Percentiles rank a stretch among this genome's conserved stretches.
Conservation (phyloP, 2,329 filamentous ascomycete species). For the Trichophyton mentagrophytes region DNA sequence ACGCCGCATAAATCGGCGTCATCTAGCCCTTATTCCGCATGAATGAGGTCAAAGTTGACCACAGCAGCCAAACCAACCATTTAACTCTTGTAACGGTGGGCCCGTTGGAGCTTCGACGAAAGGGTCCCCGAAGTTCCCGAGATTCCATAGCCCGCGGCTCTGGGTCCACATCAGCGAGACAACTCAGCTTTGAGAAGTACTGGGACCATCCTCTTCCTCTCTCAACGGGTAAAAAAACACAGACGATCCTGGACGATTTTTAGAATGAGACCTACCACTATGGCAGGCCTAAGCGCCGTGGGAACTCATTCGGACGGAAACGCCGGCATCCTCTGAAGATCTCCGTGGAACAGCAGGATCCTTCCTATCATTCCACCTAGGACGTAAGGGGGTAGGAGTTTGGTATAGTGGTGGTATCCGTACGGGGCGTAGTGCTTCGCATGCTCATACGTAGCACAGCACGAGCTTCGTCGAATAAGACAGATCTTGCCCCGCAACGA, state of each 20-base stretch:
- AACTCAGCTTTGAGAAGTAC: background rate
- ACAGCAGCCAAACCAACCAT: background rate
- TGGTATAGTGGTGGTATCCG: background rate
- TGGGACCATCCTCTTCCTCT: background rate
- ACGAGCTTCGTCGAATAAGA: background rate
- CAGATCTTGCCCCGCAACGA: background rate
- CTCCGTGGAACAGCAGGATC: background rate
- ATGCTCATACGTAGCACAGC: background rate
- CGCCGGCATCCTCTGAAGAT: constrained; percentile 2
- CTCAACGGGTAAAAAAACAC: background rate
- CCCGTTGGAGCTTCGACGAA: background rate
- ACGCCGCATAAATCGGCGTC: background rate
- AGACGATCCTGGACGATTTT: background rate
- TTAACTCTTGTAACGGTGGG: background rate
- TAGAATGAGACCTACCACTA: background rate
- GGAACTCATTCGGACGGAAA: background rate
- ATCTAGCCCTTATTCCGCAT: background rate
- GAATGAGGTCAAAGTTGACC: background rate
- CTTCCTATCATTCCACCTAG: background rate
- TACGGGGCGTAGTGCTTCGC: background rate
- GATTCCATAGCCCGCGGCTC: background rate
- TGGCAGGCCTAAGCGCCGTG: background rate
- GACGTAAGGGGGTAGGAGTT: background rate
- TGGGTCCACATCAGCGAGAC: background rate
- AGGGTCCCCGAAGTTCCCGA: background rate